Evolutionary conservation across 192 early-diverging fungal genomes (phyloP), one percentile per base, ranked within the genome.

Genomic region (Diversispora epigaea): DNA sequence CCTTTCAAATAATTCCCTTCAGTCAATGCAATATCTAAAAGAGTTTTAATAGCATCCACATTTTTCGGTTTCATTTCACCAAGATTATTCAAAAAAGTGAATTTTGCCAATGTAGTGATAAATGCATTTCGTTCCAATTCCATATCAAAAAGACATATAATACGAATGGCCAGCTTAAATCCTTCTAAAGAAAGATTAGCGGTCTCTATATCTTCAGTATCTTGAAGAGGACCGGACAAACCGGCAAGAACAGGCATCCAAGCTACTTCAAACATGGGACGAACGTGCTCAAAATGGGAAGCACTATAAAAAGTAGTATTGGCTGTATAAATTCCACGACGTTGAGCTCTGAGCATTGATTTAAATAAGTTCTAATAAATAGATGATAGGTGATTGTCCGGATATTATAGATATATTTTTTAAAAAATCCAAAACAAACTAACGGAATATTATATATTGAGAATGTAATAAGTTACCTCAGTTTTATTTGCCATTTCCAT

Each of bases 211-310:
- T 95, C 93, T 32, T 93, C 87, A 10, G 88, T 88, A 70, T 93
- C 91, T 81, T 98, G 96, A 73, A 96, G 81, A 4, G 95, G 93
- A 52, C 87, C 87, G 50, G 90, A 92, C 32, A 96, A 80, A 10
- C 92, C 93, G 0, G 95, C 91, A 57, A 98, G 82, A 44, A 94
- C 84, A 0, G 93, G 84, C 84, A 93, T 94, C 96, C 96, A 98
- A 4, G 93, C 86, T 0, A 91, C 87, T 49, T 93, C 90, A 83
- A 98, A 96, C 96, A 98, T 98, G 10, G 88, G 88, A 55, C 91
- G 90, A 47, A 96, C 91, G 78, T 98, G 96, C 67, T 94, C 96
- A 45, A 92, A 82, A 54, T 94, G 91, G 56, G 89, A 93, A 0
- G 91, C 91, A 46, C 82, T 86, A 76, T 88, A 79, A 57, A 91